Evolutionary conservation across 768 basidiomycete species (phyloP), one percentile per base, ranked within the genome.

Genomic region (Leccinum truebloodii): DNA sequence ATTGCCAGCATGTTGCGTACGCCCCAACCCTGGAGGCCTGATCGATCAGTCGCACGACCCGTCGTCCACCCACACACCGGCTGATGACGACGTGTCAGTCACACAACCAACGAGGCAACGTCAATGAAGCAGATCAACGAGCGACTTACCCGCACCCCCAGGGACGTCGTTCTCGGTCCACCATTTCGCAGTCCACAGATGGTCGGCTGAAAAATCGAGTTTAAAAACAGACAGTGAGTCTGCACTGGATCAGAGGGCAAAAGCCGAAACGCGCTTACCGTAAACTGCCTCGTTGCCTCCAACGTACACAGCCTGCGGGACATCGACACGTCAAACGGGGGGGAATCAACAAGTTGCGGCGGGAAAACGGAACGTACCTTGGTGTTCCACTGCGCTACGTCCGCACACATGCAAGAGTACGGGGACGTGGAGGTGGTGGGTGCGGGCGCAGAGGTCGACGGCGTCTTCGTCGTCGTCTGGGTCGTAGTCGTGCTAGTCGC

Each of bases 111-210:
- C n/a, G 22, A 24, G 24, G 16, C 24, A n/a, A 39, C 3, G 14
- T 22, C 18, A 24, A 14, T 13, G 7, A 49, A 3, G 10, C 5
- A n/a, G 7, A 18, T 46, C 9, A 14, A 4, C 34, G 34, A 35
- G 26, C 2, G 24, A 41, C 68, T n/a, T 62, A 63, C 67, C 65
- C 52, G 50, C 18, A 60, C 72, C 73, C 18, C 71, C 71, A 6
- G 74, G 77, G 3, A 62, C 20, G 69, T 82, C 78, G 35, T 71
- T 74, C 64, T 80, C 67, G 18, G 75, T 76, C 83, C 84, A 84
- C 78, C 79, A 83, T 54, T 78, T 77, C 12, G 82, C 81, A 10
- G 73, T 79, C 83, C 83, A 84, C 14, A 83, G 71, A 62, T 79
- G 74, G 6, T 78, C 80, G 34, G 79, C 82, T 65, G 32, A 10